Evolutionary conservation across 257 asterid genomes (phyloP).

Genomic region (Verbena officinalis): DNA sequence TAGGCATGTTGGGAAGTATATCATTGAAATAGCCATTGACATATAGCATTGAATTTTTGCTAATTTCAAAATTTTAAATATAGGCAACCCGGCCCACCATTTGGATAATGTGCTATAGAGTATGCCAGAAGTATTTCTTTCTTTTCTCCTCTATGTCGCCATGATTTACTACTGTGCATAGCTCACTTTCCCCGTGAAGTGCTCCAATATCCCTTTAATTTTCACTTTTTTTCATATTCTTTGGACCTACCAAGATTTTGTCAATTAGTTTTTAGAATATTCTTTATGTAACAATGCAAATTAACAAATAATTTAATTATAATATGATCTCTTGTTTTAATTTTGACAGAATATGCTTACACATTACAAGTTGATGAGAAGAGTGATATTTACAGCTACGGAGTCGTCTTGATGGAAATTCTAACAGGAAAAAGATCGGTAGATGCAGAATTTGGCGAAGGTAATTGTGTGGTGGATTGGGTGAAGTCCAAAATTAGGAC

Average conservation of each 20-base stretch:
- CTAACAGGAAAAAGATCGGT: conserved; percentile 79
- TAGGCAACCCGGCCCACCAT: background rate
- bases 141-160: conserved; percentile 22
- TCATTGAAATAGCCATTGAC: too few species aligned
- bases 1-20: too few species aligned
- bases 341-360: conserved; percentile 78
- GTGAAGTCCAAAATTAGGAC: conserved; percentile 54
- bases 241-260: conserved; percentile 57
- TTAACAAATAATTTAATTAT: background rate
- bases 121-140: conserved; percentile 25
- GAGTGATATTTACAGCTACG: conserved; percentile 93
- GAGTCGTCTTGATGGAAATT: conserved; percentile 83
- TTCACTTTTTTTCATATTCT: conserved; percentile 35
- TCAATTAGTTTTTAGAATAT: background rate
- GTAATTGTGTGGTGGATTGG: conserved; percentile 84
- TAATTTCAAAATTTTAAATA: too few species aligned
- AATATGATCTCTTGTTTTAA: background rate
- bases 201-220: conserved; percentile 37
- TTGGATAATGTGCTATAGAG: conserved; percentile 11
- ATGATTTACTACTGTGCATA: conserved; percentile 26
- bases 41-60: too few species aligned
- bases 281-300: background rate
- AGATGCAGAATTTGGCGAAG: conserved; percentile 84
- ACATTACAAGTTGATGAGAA: conserved; percentile 93
- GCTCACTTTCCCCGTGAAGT: conserved; percentile 42